A percentile compares a stretch with the other conserved stretches of the same genome.
Evolutionary conservation across 2,329 filamentous ascomycete genomes (phyloP).

Genomic region (Metarhizium sp.): DNA sequence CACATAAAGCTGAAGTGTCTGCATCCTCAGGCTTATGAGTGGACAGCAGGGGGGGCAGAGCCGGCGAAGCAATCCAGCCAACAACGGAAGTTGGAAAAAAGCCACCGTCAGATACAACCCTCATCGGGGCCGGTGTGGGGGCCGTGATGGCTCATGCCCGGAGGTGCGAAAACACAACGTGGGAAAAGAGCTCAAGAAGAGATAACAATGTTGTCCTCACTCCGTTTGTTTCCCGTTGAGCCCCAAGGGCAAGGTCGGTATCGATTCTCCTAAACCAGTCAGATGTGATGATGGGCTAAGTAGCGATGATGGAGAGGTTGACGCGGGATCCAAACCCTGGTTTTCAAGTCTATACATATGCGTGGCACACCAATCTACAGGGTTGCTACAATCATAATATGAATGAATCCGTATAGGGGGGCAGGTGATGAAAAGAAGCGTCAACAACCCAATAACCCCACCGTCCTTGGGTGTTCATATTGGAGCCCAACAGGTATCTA

Average conservation of each 20-base stretch:
- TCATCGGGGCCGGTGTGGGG: constrained; percentile 1
- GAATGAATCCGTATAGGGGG: neutral
- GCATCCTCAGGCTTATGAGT: neutral
- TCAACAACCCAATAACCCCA: neutral
- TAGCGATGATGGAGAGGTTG: neutral
- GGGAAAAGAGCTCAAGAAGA: neutral
- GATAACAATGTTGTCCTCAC: neutral
- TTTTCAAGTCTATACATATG: neutral
- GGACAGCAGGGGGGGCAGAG: neutral
- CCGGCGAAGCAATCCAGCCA: neutral
- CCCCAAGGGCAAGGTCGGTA: neutral
- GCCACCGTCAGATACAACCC: neutral
- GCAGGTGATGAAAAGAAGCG: neutral
- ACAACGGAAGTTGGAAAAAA: neutral
- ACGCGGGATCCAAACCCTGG: neutral
- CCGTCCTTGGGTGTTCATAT: neutral
- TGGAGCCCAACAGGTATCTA: neutral
- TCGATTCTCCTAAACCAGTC: neutral
- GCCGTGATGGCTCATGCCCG: neutral
- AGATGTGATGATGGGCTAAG: neutral
- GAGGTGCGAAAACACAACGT: neutral
- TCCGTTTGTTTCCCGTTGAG: neutral
- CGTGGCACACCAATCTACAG: neutral
- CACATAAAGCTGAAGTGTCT: neutral
- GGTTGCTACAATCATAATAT: neutral